Base-by-base conservation (phyloP, 768 basidiomycete genomes). In the Mrakia hoshinonis region DNA sequence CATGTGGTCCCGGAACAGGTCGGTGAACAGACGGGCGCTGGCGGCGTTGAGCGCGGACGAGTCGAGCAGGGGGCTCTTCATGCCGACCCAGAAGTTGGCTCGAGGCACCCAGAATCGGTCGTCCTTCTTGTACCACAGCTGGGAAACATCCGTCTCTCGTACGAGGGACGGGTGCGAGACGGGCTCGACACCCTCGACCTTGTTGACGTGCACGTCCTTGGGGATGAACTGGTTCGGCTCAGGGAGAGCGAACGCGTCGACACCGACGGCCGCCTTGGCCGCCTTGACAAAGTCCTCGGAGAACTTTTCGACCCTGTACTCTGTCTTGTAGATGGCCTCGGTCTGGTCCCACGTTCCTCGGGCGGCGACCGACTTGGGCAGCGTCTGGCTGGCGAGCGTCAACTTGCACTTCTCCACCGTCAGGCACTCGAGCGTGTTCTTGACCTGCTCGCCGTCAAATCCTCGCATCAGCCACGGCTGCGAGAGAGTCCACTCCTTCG, bases 61-160 rank as follows among this genome's bases (percentile, higher is more conserved):
- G 61, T 82, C 77, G 49, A 82, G 73, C 9, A 81, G 55, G 13
- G 83, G 82, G 36, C 81, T 90, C 75, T 88, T 84, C 55, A 94
- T 81, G 74, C 90, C 86, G 67, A 97, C 83, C 69, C 88, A 81
- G 26, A 89, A 73, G 61, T 73, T 68, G 34, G 92, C 92, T 77
- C 90, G 91, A 0, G 96, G 96, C 12, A 95, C 86, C 89, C 92
- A 95, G 82, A 96, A 99, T 73, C 83, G 85, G 79, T 99, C 95
- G 78, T 99, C 96, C 78, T 93, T 93, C 83, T 99, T 99, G 81
- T 93, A 86, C 94, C 95, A 99, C 3, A 98, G 81, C 15, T 87
- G 84, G 4, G 88, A 89, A 34, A 88, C 75, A 0, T 85, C 81
- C 0, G 87, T 89, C 79, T 93, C 85, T 39, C 85, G 82, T 68